Base-by-base conservation (phyloP, 2,329 filamentous ascomycete genomes). In the Colletotrichum ledebouriae region DNA sequence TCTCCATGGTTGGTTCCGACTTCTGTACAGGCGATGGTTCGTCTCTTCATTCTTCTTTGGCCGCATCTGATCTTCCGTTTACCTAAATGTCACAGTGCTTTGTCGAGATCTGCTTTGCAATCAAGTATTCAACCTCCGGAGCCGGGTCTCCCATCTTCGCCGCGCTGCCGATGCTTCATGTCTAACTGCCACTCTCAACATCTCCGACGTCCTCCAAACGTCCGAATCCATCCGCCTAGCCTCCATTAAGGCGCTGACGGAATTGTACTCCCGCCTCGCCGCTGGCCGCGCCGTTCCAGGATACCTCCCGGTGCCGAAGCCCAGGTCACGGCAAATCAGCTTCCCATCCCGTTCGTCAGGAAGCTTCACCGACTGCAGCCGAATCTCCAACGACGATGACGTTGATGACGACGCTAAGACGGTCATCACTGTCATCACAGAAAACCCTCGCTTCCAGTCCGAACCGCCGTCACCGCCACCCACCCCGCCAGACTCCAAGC, bases 1-100 rank as follows among this genome's bases (percentile, higher is more conserved):
- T 72, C 3, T 74, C 76, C 17, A 72, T 80, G 2, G 72, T 82
- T 22, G 80, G 81, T 0, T 62, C 74, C 5, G 74, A 75, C 3
- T 82, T 79, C 57, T 72, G 73, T 1, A 67, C 65, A 1, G 81
- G 81, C 42, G 79, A 82, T 58, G 73, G 79, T 81, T 29, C 29
- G 70, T 66, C 74, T 70, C 29, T 22, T 15, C 7, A 4, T 50
- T 61, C 6, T 29, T 39, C 34, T 17, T 49, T 29, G 59, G 4
- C 25, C 13, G 29, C n/a, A 17, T 25, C 50, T 12, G 55, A 78
- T 76, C 71, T n/a, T 61, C 29, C 68, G 22, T 55, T 68, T 17
- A 68, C n/a, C 6, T 9, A 34, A 33, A 17, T 12, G 13, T 7
- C 11, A 5, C 49, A 69, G 67, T 25, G 22, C 22, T 44, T 25